Base-by-base conservation (phyloP, 805 yeast genomes). In the Myxozyma neotropica region DNA sequence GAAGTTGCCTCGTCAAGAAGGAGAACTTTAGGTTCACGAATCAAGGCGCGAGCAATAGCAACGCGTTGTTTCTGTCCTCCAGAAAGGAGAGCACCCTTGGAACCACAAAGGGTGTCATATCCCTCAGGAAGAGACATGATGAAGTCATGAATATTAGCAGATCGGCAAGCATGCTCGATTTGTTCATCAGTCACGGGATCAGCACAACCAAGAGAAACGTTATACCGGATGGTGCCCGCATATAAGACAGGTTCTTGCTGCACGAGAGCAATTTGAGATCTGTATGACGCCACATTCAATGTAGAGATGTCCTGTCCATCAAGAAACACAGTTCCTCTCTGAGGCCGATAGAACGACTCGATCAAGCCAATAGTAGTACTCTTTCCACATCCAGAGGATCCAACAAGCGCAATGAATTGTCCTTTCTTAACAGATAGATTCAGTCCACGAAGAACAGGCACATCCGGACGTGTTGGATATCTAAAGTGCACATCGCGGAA, bases 351-450 rank as follows among this genome's bases (percentile, higher is more conserved):
- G 55, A 82, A 81, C 26, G 61, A 73, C 63, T 84, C 74, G 38
- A 85, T 72, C 26, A 84, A 70, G 64, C 83, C 87, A 3, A 84
- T 77, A 5, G 85, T 77, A 0, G 70, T 68, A 47, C 64, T 57
- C 56, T 4, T 77, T 71, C 45, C 90, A 38, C 72, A 69, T 12
- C 96, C 24, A 88, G 85, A 3, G 92, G 95, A 86, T 1, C 96
- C 97, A 19, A 90, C 96, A 67, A 90, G 82, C 7, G 96, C 97
- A 36, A 90, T 92, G 68, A 87, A 89, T 67, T 84, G 74, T 6
- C 96, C 96, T 5, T 92, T 87, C 12, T 91, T 90, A 82, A 71
- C 59, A 2, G 46, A 40, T 21, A 71, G 55, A 49, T 64, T 59
- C 23, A 71, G 56, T 42, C 71, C 70, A 1, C 56, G 57, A 10